Base-by-base conservation (phyloP, 192 early-diverging fungal genomes). In the Entomortierella lignicola region DNA sequence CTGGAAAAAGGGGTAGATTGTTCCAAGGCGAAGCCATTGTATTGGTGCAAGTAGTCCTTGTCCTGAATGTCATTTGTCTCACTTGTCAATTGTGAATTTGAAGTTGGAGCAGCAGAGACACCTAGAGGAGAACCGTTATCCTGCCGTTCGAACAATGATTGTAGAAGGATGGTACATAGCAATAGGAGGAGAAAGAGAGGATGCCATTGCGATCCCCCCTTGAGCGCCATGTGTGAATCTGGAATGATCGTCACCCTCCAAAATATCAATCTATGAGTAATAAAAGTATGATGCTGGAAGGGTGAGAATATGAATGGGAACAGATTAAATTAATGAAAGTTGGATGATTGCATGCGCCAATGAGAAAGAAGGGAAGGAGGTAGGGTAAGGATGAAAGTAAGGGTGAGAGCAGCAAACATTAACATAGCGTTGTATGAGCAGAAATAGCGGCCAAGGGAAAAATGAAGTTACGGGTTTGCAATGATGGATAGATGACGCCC, bases 131-230 rank as follows among this genome's bases (percentile, higher is more conserved):
- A n/a, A 18, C 39, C 29, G 60, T 62, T 54, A 20, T 3, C 27
- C 17, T 34, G 62, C 11, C 21, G 50, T 18, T 6, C 7, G 42
- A 71, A 21, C 18, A 71, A 26, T 27, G 61, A 50, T 32, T 72
- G 71, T 32, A 72, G 61, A 17, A 52, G 42, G 56, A 72, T 72
- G 43, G 71, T 65, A 31, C 62, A 59, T 17, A 72, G 55, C 27
- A 72, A 53, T n/a, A 71, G 41, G 37, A 59, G 21, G 25, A 72
- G 32, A 43, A 65, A 72, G 25, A 72, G 55, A 7, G 63, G 56
- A n/a, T 59, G 48, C 71, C 71, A 72, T 42, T 26, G 62, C 21
- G 71, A n/a, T 32, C 41, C 51, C 48, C 23, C 42, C 25, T 66
- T n/a, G 53, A 23, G 52, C 1, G 63, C 52, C 63, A 66, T 66